These are phyloP conservation scores for Sesbania bispinosa DNA, from an alignment of 306 rosid genomes.

Conservation along the genomic window DNA sequence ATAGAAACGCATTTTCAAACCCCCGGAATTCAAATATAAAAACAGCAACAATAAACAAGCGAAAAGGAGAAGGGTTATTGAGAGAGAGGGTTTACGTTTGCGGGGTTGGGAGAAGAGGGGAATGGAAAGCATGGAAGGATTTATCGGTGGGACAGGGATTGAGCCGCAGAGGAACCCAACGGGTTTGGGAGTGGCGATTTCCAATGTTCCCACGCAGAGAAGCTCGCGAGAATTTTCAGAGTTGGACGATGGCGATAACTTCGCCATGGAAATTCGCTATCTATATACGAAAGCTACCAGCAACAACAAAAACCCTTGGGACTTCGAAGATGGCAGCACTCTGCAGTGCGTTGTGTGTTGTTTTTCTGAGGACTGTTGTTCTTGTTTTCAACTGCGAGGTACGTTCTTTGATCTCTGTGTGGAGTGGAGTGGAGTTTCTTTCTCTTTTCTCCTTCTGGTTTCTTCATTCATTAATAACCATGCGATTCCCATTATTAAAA, in stretches of 20 bases:
- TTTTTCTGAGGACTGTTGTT: no score
- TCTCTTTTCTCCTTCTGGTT: no score
- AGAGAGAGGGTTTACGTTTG: slow-evolving; percentile 45
- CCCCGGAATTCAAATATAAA: background rate
- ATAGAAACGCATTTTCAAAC: background rate
- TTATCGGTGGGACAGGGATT: slow-evolving; percentile 92
- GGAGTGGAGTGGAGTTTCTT: no score
- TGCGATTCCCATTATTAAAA: no score
- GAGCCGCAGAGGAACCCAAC: slow-evolving; percentile 91
- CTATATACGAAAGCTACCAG: background rate
- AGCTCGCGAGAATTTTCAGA: slow-evolving; percentile 61
- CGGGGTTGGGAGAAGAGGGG: slow-evolving; percentile 69
- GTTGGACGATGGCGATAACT: slow-evolving; percentile 36
- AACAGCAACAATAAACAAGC: background rate
- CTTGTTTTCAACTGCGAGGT: no score
- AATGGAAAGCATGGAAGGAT: slow-evolving; percentile 68
- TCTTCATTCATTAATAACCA: no score
- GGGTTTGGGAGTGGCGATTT: slow-evolving; percentile 79
- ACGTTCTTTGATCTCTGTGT: no score
- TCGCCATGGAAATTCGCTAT: slow-evolving; percentile 47
- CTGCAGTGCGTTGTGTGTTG: no score
- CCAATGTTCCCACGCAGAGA: slow-evolving; percentile 79
- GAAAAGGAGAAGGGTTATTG: no score
- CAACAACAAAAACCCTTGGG: background rate
- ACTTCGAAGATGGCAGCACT: no score